phyloP scores from a whole-genome alignment of 202 grass and related monocot species.

The Saccharum hybrid region DNA sequence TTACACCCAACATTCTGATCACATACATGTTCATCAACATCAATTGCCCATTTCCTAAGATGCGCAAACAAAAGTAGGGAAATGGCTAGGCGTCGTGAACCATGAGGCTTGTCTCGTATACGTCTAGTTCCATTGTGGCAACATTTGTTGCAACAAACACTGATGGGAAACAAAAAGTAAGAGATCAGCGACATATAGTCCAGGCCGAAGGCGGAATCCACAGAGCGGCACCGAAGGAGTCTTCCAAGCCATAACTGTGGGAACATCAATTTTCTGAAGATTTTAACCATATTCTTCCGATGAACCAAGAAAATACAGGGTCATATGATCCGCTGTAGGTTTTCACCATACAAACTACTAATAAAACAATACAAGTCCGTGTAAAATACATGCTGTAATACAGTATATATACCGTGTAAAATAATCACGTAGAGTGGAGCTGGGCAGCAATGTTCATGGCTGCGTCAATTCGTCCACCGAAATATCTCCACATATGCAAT shows the following conservation, averaged over 20 bases:
- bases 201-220: neutral
- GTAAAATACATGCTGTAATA: conserved; percentile 30
- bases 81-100: neutral
- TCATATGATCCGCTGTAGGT: conserved; percentile 31
- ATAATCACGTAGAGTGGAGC: neutral
- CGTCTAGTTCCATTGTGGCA: neutral
- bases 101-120: neutral
- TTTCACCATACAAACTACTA: conserved; percentile 42
- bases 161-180: neutral
- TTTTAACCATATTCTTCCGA: neutral
- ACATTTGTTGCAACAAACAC: neutral
- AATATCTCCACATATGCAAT: conserved; percentile 42
- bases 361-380: conserved; percentile 41
- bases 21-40: neutral
- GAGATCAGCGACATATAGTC: neutral
- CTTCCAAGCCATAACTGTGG: neutral
- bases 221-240: neutral
- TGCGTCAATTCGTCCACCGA: neutral
- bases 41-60: neutral
- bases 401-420: conserved; percentile 31
- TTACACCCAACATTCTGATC: neutral
- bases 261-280: neutral
- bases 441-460: conserved; percentile 17
- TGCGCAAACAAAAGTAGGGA: neutral
- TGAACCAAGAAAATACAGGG: conserved; percentile 11